A percentile compares a stretch with the other conserved stretches of the same genome.
Conservation (phyloP, 305 asterid genomes). For the Solanum hybrid region DNA sequence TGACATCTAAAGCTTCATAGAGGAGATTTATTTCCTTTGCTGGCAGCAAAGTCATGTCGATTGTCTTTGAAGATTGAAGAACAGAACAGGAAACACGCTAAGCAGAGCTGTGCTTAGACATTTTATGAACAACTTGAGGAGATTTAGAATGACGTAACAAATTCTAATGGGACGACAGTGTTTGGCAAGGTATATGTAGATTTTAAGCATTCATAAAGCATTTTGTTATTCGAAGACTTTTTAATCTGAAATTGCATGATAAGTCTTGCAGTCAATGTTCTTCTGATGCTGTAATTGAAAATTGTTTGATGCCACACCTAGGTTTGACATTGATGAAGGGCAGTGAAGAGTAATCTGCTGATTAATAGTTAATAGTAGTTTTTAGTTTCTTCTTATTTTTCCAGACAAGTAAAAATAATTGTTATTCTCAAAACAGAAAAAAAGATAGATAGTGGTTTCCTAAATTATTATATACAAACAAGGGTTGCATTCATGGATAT, state of each 20-base stretch:
- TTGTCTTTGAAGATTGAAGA: not conserved
- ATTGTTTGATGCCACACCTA: not conserved
- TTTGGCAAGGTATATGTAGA: not conserved
- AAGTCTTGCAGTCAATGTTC: not conserved
- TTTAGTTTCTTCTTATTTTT: not conserved
- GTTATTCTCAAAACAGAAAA: not conserved
- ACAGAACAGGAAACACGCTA: not conserved
- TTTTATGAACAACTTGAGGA: not conserved
- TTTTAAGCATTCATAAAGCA: not conserved
- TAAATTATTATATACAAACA: not conserved
- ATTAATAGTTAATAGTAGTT: not conserved
- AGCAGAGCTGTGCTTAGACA: not conserved
- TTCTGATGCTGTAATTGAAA: not conserved
- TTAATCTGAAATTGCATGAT: not conserved
- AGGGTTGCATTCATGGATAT: not conserved
- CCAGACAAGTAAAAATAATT: not conserved
- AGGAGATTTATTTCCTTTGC: not conserved
- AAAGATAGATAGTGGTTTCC: not conserved
- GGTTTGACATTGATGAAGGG: not conserved
- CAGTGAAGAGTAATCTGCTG: not conserved
- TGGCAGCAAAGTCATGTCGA: not conserved
- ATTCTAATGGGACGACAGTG: not conserved
- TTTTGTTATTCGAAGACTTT: not conserved
- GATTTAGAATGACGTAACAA: not conserved
- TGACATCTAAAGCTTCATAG: not conserved